phyloP scores from a whole-genome alignment of 495 filamentous ascomycete species.

The Xylaria sp. region DNA sequence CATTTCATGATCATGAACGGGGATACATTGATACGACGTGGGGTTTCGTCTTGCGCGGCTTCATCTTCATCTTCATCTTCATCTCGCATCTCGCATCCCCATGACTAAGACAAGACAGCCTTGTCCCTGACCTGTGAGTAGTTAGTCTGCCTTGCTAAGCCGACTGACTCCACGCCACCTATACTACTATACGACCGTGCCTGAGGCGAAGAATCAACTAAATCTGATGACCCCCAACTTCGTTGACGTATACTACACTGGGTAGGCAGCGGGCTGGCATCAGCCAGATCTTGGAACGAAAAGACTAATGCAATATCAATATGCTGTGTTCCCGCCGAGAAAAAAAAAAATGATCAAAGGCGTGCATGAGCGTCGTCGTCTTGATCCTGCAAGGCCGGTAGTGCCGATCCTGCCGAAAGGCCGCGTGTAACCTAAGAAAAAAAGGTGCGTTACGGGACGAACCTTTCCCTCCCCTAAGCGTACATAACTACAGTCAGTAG shows the following conservation, averaged over 20 bases:
- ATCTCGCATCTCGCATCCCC: background rate
- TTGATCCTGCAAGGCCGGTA: background rate
- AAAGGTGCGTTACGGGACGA: background rate
- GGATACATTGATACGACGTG: background rate
- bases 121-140: background rate
- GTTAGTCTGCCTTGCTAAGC: too few relatives aligned
- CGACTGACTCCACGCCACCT: too few relatives aligned
- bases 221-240: too few relatives aligned
- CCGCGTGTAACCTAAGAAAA: background rate
- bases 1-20: background rate
- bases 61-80: too few relatives aligned
- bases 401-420: background rate
- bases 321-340: background rate
- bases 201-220: background rate
- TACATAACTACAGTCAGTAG: background rate
- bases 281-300: too few relatives aligned
- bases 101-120: constrained; percentile 2
- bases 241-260: too few relatives aligned
- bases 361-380: background rate
- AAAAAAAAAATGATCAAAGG: too few relatives aligned
- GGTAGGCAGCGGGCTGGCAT: too few relatives aligned
- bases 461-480: background rate
- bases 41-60: background rate
- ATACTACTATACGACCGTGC: background rate
- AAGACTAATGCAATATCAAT: too few relatives aligned